Conservation (phyloP, 352 stramenopile species). For the Phytopythium kandeliae region DNA sequence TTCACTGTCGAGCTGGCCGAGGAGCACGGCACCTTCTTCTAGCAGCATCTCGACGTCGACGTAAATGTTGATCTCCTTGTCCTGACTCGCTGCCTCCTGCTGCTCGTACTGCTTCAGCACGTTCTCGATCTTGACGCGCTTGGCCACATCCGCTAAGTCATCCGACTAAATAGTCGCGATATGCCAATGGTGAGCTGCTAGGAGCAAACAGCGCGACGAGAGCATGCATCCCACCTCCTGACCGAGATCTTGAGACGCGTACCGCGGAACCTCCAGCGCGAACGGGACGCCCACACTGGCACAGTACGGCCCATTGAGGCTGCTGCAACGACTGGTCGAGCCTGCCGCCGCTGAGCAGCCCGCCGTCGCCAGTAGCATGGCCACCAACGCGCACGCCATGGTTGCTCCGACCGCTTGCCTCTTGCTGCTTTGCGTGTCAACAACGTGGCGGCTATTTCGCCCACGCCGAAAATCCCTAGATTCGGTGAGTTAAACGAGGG, state of each 20-base stretch:
- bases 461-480: not conserved
- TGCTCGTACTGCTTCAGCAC: slow-evolving; percentile 66
- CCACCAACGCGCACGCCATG: slow-evolving; percentile 5
- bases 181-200: not conserved
- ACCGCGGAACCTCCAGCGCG: slow-evolving; percentile 17
- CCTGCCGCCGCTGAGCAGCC: not conserved
- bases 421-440: slow-evolving; percentile 10
- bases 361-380: slow-evolving; percentile 5
- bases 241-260: slow-evolving; percentile 41
- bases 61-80: slow-evolving; percentile 17
- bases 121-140: slow-evolving; percentile 47
- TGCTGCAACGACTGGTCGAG: slow-evolving; percentile 34
- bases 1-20: slow-evolving; percentile 22
- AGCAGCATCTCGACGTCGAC: slow-evolving; percentile 50
- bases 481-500: too few species aligned
- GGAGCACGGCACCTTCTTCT: slow-evolving; percentile 34
- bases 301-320: slow-evolving; percentile 68
- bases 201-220: not conserved
- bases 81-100: slow-evolving; percentile 17
- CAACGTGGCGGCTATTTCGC: not conserved
- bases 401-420: slow-evolving; percentile 2
- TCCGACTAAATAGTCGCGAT: slow-evolving; percentile 13
- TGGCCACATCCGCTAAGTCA: slow-evolving; percentile 19
- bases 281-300: slow-evolving; percentile 18
- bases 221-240: slow-evolving; percentile 19